These are phyloP conservation scores for Paraglomus brasilianum DNA, from an alignment of 192 early-diverging fungal genomes.

Conservation along the genomic window DNA sequence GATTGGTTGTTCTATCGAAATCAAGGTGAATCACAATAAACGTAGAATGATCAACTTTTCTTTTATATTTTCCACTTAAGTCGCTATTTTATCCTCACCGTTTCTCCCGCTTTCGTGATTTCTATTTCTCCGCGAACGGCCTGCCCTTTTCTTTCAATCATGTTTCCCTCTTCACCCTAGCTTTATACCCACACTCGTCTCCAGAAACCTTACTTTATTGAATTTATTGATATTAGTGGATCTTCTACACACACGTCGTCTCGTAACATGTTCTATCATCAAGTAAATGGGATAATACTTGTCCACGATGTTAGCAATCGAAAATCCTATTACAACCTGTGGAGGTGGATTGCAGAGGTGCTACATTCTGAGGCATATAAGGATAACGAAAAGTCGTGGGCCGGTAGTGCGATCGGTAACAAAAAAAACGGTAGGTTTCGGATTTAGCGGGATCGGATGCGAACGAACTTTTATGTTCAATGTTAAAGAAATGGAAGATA, in stretches of 20 bases:
- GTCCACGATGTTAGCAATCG: slow-evolving; percentile 54
- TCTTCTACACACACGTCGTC: slow-evolving; percentile 45
- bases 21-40: slow-evolving; percentile 34
- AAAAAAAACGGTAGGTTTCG: slow-evolving; percentile 1
- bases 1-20: slow-evolving; percentile 52
- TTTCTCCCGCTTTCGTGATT: not conserved
- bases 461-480: too few species aligned
- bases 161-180: slow-evolving; percentile 25
- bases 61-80: slow-evolving; percentile 23
- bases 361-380: slow-evolving; percentile 26
- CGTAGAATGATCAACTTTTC: slow-evolving; percentile 10
- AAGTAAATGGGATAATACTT: slow-evolving; percentile 48
- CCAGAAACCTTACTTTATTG: slow-evolving; percentile 46
- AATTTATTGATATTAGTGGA: slow-evolving; percentile 56
- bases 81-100: not conserved
- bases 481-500: too few species aligned
- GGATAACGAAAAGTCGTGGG: slow-evolving; percentile 9
- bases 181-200: slow-evolving; percentile 28
- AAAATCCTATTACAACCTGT: slow-evolving; percentile 53
- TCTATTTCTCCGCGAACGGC: not conserved
- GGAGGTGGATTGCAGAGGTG: slow-evolving; percentile 47
- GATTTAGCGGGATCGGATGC: too few species aligned
- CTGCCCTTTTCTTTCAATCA: not conserved
- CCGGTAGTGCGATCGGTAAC: not conserved
- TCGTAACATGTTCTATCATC: slow-evolving; percentile 51